Evolutionary conservation across 164 flowering plant species (phyloP).

Genomic region (Akebia trifoliata): DNA sequence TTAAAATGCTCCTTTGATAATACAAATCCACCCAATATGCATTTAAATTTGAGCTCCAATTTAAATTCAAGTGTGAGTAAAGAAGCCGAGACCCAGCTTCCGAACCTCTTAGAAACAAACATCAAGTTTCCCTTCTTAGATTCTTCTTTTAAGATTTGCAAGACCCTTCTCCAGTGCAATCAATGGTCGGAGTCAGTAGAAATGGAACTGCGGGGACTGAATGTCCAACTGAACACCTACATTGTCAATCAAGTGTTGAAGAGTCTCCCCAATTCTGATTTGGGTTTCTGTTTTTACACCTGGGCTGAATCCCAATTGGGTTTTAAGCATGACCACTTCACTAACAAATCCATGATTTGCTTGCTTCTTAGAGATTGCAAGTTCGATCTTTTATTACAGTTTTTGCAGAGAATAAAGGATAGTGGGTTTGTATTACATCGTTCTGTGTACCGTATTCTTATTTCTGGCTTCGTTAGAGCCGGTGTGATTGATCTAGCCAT

Average conservation of each 20-base stretch:
- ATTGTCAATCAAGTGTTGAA: conserved; percentile 27
- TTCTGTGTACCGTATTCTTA: conserved; percentile 59
- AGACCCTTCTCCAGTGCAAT: conserved; percentile 11
- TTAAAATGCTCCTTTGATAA: conserved; percentile 5
- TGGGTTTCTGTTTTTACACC: conserved; percentile 24
- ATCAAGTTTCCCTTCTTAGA: conserved; percentile 5
- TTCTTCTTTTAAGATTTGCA: conserved; percentile 14
- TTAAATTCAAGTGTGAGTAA: not conserved
- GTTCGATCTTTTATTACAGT: conserved; percentile 15
- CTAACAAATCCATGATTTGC: conserved; percentile 22
- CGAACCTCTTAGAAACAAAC: conserved; percentile 11
- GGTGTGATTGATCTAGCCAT: conserved; percentile 65
- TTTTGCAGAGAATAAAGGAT: conserved; percentile 20
- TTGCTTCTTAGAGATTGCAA: conserved; percentile 21
- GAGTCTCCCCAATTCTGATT: conserved; percentile 15
- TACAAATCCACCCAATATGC: conserved; percentile 3
- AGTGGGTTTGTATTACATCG: conserved; percentile 34
- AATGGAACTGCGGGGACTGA: conserved; percentile 20
- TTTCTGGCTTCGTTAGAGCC: conserved; percentile 58
- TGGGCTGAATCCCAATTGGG: conserved; percentile 28
- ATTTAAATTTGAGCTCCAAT: not conserved
- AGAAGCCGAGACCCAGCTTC: not conserved
- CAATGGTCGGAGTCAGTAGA: conserved; percentile 27
- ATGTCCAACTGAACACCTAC: conserved; percentile 22
- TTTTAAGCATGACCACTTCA: conserved; percentile 22